Conservation (phyloP, 306 rosid species). For the Macrotyloma uniflorum region DNA sequence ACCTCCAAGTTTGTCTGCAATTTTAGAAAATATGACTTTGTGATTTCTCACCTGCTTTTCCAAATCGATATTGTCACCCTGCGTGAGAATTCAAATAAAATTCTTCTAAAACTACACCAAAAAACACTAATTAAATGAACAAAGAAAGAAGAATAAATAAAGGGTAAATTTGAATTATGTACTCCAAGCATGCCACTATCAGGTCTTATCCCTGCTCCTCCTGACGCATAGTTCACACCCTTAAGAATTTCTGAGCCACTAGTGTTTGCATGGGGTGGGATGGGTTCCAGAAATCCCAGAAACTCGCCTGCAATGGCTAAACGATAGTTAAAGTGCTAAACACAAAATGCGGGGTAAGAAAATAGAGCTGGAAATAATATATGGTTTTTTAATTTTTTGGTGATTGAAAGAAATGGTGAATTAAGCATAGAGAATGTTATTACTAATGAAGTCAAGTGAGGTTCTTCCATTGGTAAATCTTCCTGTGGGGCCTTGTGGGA, state of each 20-base stretch:
- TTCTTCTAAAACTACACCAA: background rate
- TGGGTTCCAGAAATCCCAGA: conserved; percentile 15
- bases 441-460: background rate
- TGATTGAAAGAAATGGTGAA: too few relatives aligned
- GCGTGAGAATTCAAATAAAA: too few relatives aligned
- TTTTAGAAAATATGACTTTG: background rate
- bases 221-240: conserved; percentile 52
- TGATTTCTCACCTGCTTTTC: conserved; percentile 45
- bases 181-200: too few relatives aligned
- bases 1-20: conserved; percentile 2
- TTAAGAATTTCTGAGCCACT: conserved; percentile 38
- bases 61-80: conserved; percentile 51
- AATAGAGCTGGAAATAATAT: too few relatives aligned
- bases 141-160: background rate
- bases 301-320: conserved; percentile 1
- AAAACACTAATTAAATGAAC: too few relatives aligned
- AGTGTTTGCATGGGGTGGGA: conserved; percentile 38
- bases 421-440: background rate
- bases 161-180: too few relatives aligned
- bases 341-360: background rate
- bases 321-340: too few relatives aligned
- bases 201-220: background rate
- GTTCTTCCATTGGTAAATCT: conserved; percentile 59
- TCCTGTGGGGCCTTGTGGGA: conserved; percentile 48
- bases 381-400: too few relatives aligned